Percentiles rank a stretch among this genome's conserved stretches.
Evolutionary conservation across 2,329 filamentous ascomycete species (phyloP).

Genomic region (Fusarium pseudoanthophilum): DNA sequence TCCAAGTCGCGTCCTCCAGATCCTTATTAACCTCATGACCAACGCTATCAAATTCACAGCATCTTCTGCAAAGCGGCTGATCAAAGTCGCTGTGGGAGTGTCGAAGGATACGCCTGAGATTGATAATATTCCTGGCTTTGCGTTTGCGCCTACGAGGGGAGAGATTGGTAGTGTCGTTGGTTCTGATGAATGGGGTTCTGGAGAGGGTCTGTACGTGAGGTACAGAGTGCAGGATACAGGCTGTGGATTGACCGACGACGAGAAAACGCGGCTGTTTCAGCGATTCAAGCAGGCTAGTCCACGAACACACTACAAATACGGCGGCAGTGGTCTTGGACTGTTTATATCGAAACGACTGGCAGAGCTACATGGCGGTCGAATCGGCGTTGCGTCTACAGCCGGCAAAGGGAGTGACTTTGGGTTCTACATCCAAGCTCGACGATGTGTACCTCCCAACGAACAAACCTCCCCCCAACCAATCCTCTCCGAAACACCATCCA

Average conservation of each 20-base stretch:
- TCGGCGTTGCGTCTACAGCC: conserved; percentile 68
- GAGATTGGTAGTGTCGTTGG: conserved; percentile 20
- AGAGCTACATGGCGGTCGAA: conserved; percentile 72
- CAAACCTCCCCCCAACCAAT: background rate
- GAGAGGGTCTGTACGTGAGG: conserved; percentile 50
- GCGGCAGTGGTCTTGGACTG: conserved; percentile 70
- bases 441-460: conserved; percentile 48
- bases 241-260: conserved; percentile 68
- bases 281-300: conserved; percentile 72
- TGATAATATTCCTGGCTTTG: conserved; percentile 1
- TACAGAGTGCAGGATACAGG: conserved; percentile 74
- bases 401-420: conserved; percentile 70
- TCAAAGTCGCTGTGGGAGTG: conserved; percentile 63
- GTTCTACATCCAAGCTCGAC: conserved; percentile 69
- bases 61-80: conserved; percentile 46
- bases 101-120: conserved; percentile 41
- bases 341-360: conserved; percentile 73
- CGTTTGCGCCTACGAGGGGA: conserved; percentile 8
- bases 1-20: conserved; percentile 78
- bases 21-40: conserved; percentile 80
- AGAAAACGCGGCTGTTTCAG: conserved; percentile 73
- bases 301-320: conserved; percentile 66
- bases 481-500: background rate
- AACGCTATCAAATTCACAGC: conserved; percentile 83
- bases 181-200: conserved; percentile 48